Evolutionary conservation across 2,329 filamentous ascomycete genomes (phyloP).

Genomic region (Nigrograna mackinnonii): DNA sequence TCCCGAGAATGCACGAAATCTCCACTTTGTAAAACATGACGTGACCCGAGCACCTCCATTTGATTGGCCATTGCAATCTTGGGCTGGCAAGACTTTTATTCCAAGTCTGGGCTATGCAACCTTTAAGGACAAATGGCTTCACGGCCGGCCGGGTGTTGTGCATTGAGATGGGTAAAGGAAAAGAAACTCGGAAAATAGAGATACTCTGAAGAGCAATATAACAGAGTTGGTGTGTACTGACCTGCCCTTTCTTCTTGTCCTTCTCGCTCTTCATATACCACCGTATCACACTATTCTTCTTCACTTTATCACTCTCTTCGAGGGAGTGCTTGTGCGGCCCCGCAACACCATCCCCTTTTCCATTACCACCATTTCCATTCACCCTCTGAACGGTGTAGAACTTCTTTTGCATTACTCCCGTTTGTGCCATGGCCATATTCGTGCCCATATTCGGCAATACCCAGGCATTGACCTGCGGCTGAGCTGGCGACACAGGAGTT

Average conservation of each 20-base stretch:
- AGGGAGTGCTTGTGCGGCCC: slow-evolving; percentile 77
- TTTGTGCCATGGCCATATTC: slow-evolving; percentile 11
- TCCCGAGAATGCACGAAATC: too few relatives aligned
- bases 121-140: too few relatives aligned
- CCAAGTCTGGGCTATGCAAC: too few relatives aligned
- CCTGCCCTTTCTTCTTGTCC: slow-evolving; percentile 62
- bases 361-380: slow-evolving; percentile 75
- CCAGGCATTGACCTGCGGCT: slow-evolving; percentile 19
- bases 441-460: slow-evolving; percentile 21
- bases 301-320: slow-evolving; percentile 75
- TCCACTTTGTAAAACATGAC: too few relatives aligned
- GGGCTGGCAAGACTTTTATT: too few relatives aligned
- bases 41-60: too few relatives aligned
- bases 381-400: slow-evolving; percentile 76
- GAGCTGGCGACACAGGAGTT: slow-evolving; percentile 13
- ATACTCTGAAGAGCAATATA: slow-evolving; percentile 1
- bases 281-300: slow-evolving; percentile 77
- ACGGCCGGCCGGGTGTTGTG: too few relatives aligned
- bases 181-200: not conserved
- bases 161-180: too few relatives aligned
- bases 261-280: slow-evolving; percentile 67
- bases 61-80: too few relatives aligned
- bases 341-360: slow-evolving; percentile 69
- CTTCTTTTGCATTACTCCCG: slow-evolving; percentile 20
- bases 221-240: slow-evolving; percentile 18